Evolutionary conservation across 2,329 filamentous ascomycete genomes (phyloP).

Genomic region (Aspergillus phoenicis): DNA sequence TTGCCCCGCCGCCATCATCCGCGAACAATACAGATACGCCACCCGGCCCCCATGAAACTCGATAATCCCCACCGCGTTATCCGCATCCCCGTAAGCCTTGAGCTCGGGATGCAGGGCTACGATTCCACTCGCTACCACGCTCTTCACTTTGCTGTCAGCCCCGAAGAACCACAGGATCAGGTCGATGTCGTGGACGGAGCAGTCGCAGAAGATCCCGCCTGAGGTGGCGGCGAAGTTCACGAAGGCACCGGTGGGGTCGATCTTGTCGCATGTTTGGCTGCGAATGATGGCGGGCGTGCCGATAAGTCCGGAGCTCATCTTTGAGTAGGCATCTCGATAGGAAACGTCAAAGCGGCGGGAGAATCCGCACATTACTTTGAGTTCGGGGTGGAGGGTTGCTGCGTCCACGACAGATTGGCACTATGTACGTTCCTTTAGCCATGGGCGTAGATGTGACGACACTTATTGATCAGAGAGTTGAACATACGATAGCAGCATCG

Average conservation of each 20-base stretch:
- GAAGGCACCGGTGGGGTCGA: slow-evolving; percentile 67
- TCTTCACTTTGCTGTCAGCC: slow-evolving; percentile 56
- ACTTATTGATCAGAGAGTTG: no score
- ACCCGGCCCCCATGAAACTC: slow-evolving; percentile 67
- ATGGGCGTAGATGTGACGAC: neutral
- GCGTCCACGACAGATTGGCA: slow-evolving; percentile 62
- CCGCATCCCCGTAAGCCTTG: slow-evolving; percentile 59
- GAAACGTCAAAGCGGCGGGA: slow-evolving; percentile 67
- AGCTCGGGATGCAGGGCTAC: slow-evolving; percentile 62
- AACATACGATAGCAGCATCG: slow-evolving; percentile 24
- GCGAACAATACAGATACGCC: slow-evolving; percentile 63
- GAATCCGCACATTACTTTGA: slow-evolving; percentile 70
- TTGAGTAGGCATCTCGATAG: slow-evolving; percentile 62
- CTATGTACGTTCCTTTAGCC: slow-evolving; percentile 36
- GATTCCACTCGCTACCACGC: slow-evolving; percentile 58
- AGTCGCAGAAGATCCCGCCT: slow-evolving; percentile 71
- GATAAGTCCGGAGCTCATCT: slow-evolving; percentile 58
- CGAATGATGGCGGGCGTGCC: slow-evolving; percentile 63
- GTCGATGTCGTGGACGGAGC: slow-evolving; percentile 70
- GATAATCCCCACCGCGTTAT: slow-evolving; percentile 66
- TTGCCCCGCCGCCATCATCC: slow-evolving; percentile 70
- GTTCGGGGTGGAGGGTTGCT: slow-evolving; percentile 56
- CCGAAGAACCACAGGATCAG: slow-evolving; percentile 66
- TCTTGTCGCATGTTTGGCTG: slow-evolving; percentile 68
- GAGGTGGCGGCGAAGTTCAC: slow-evolving; percentile 66